Evolutionary conservation across 345 rosid species (phyloP), one percentile per base, ranked within the genome.

Genomic region (Eucalyptus polybractea): DNA sequence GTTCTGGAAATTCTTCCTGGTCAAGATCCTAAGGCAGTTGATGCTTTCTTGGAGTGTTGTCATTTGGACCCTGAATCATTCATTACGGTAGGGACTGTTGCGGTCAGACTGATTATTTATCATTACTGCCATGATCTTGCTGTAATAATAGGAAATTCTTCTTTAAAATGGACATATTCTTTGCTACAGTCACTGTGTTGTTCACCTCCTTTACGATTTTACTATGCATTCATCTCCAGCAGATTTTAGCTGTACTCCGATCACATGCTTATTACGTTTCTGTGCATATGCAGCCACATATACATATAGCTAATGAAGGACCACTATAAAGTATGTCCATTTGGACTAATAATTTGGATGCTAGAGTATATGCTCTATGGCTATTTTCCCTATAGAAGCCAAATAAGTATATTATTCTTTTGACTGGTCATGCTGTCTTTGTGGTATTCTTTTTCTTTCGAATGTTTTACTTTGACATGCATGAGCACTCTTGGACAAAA

Each of bases 1-100:
- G 97, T 97, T 88, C 94, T 98, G 88, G 99, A 97, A 94, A 88
- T 98, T 92, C 97, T 97, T 33, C 99, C 99, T 88, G 86, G 93
- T 87, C 99, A 98, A 93, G 80, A 92, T 91, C 90, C 95, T 90
- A 92, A 91, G 83, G 94, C 94, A 4, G 92, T 97, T 86, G 95
- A 95, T 92, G 95, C 97, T 67, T 98, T 98, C 93, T 72, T 97
- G 90, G 76, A 91, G 89, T 94, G 90, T 86, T 98, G 98, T 90
- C 91, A 93, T 91, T 94, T 98, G 95, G 96, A 97, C 90, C 96
- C 98, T 81, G 96, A 95, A 89, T 91, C 97, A 87, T 91, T 96
- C 87, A 96, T 97, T 89, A 95, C 93, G 8, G 99, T 98, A 92
- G 92, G 96, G 91, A 80, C 19, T 21, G 5, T 37, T 76, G 83